Base-by-base conservation (phyloP, 805 yeast species). In the Groenewaldozyma tartarivorans region DNA sequence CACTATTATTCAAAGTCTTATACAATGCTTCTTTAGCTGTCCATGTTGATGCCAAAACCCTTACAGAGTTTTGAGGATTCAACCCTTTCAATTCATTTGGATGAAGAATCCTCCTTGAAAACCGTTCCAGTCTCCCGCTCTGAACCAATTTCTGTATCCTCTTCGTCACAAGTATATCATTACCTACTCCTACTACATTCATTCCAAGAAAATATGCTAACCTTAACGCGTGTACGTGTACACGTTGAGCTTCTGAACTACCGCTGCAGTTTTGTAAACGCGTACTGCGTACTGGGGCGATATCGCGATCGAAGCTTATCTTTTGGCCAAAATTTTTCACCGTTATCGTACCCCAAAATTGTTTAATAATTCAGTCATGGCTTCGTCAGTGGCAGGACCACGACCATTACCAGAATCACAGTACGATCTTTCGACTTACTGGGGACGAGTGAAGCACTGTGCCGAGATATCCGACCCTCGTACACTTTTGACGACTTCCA, bases 391-490 rank as follows among this genome's bases (percentile, higher is more conserved):
- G 32, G 77, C 87, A 6, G 96, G 96, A 13, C 79, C 82, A 5
- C 72, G 82, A 35, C 69, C 81, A 0, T 68, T 88, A 27, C 96
- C 96, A 5, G 77, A 69, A 41, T 86, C 96, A 17, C 74, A 70
- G 43, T 84, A 77, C 62, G 95, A 92, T 59, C 66, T 92, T 21
- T 50, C 72, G 43, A 79, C 95, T 0, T 92, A 92, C 62, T 74
- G 82, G 81, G 98, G 98, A 13, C 75, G 99, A 54, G 96, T 92
- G 36, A 77, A 78, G 58, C 98, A 94, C 60, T 85, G 95, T 63
- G 84, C 94, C 13, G 94, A 81, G 43, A 82, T 92, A 40, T 79
- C 95, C 1, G 96, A 88, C 57, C 99, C 99, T 22, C 60, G 67
- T 54, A 57, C 46, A 88, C 68, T 92, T 36, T 66, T 92, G 39